phyloP scores from a whole-genome alignment of 495 filamentous ascomycete species.

The Neurospora africana region DNA sequence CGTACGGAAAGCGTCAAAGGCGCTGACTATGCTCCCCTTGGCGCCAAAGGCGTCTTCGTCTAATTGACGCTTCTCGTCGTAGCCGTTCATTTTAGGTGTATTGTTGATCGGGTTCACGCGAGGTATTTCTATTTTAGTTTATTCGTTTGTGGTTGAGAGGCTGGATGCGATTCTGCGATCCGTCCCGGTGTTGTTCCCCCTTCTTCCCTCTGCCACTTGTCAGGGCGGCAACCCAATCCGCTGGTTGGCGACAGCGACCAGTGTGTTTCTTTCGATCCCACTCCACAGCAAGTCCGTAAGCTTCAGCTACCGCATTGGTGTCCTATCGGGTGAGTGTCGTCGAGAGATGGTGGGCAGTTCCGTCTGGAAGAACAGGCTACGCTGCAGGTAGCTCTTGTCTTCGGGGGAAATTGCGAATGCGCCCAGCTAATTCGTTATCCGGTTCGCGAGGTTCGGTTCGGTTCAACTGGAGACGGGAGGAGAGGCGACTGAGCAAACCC shows the following conservation, averaged over 20 bases:
- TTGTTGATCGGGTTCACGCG: no score
- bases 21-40: conserved; percentile 59
- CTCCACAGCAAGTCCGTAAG: background rate
- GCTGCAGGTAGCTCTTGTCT: background rate
- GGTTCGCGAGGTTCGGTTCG: background rate
- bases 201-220: background rate
- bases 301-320: background rate
- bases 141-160: no score
- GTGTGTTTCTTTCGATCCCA: background rate
- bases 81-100: conserved; percentile 37
- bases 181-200: background rate
- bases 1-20: conserved; percentile 97
- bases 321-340: background rate
- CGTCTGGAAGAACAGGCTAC: background rate
- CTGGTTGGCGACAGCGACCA: background rate
- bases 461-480: background rate
- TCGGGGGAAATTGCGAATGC: background rate
- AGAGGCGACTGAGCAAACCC: background rate
- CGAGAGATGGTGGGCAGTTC: background rate
- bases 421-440: background rate
- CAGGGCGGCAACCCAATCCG: background rate
- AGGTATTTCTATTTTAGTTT: no score
- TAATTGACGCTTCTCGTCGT: conserved; percentile 43
- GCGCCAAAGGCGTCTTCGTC: conserved; percentile 72
- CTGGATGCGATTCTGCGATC: background rate